Base-by-base conservation (phyloP, 2,329 filamentous ascomycete genomes). In the Verticillium zaregamsianum region DNA sequence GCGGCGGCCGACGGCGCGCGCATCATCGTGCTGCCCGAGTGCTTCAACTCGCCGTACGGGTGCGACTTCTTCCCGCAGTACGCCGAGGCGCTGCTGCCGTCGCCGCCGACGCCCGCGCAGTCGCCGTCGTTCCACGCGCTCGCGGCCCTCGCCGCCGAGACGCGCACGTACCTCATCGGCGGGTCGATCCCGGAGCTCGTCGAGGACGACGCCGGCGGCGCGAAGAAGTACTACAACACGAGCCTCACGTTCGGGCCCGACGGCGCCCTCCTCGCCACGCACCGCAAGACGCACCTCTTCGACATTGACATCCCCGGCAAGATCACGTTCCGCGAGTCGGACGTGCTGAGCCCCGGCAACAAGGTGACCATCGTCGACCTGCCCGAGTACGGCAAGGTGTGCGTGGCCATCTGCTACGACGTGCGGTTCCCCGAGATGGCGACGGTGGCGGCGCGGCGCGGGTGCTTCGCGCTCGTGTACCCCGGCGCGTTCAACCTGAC, bases 31-130 rank as follows among this genome's bases (percentile, higher is more conserved):
- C 86, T 99, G 20, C 95, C 95, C 39, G 95, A 99, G 80, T 99
- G 95, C 83, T 99, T 99, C 87, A 99, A 99, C 81, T 96, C 91
- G 52, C 95, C 95, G 9, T 99, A 99, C 77, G 95, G 95, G 67
- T 93, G 88, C 67, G 76, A 92, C 71, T 93, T 89, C 82, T 99
- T 99, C 78, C 90, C 93, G 60, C 86, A 88, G 64, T 98, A 98
- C 76, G 93, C 95, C 67, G 95, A 99, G 77, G 89, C 87, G 1
- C 87, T 98, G n/a, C 77, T 80, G 57, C 92, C 92, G 1, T 89
- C 87, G 3, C 91, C 92, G 32, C 92, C 93, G 0, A 80, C 87
- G 3, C 73, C 80, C 64, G 83, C 86, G 55, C 86, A 90, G 69
- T 90, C 91, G 5, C 93, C 93, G 0, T 93, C 91, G 60, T 98